Evolutionary conservation across 345 rosid species (phyloP).

Genomic region (Nasturtium officinale): DNA sequence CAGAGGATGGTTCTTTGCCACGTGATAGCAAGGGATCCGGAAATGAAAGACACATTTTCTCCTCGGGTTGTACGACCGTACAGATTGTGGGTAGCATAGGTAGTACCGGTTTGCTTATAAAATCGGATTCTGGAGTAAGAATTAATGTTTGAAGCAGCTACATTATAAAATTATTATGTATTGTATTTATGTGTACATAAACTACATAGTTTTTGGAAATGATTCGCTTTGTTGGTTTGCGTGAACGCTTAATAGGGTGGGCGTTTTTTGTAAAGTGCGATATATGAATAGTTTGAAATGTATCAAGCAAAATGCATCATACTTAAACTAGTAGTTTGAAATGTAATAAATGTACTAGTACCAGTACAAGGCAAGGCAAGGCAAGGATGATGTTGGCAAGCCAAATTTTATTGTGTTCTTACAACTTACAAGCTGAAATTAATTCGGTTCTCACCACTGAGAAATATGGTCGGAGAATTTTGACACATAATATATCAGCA

Average conservation of each 20-base stretch:
- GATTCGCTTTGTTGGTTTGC: conserved; percentile 13
- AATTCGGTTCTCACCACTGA: neutral
- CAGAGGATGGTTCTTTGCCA: conserved; percentile 20
- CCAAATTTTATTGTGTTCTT: neutral
- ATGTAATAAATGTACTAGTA: neutral
- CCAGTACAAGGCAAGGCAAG: neutral
- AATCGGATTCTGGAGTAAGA: conserved; percentile 18
- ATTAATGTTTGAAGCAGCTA: conserved; percentile 4
- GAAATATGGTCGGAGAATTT: neutral
- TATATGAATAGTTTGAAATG: conserved; percentile 5
- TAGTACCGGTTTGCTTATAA: conserved; percentile 12
- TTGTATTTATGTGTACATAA: conserved; percentile 1
- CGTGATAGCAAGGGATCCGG: conserved; percentile 13
- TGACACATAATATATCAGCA: neutral
- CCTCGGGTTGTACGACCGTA: neutral
- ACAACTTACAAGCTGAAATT: neutral
- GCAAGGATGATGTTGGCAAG: neutral
- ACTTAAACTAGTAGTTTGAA: neutral
- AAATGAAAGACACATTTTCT: conserved; percentile 10
- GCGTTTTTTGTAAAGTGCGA: conserved; percentile 7
- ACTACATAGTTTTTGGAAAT: conserved; percentile 13
- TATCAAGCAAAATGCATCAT: conserved; percentile 17
- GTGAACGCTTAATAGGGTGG: conserved; percentile 26
- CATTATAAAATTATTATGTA: neutral
- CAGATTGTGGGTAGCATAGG: conserved; percentile 8